phyloP scores from a whole-genome alignment of 2,329 filamentous ascomycete species.

The Fusarium xylarioides region DNA sequence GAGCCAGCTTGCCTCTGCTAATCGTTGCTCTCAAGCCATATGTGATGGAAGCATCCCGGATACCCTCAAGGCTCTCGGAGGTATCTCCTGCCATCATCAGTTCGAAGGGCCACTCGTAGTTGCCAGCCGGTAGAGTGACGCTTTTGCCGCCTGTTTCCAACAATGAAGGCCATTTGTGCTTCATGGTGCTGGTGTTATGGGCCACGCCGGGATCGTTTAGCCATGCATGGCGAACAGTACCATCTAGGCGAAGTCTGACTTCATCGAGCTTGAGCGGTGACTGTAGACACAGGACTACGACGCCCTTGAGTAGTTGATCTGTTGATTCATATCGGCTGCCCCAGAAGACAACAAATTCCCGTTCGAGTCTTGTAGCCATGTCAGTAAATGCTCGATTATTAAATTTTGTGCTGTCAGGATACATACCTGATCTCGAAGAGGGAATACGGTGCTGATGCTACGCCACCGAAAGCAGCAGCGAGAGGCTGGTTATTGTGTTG shows the following conservation, averaged over 20 bases:
- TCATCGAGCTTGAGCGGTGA: slow-evolving; percentile 75
- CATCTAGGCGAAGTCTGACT: slow-evolving; percentile 74
- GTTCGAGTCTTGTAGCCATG: slow-evolving; percentile 60
- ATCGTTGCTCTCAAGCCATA: slow-evolving; percentile 93
- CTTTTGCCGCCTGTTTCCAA: slow-evolving; percentile 61
- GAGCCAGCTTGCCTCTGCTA: slow-evolving; percentile 82
- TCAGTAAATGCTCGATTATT: not conserved
- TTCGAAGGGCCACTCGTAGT: slow-evolving; percentile 86
- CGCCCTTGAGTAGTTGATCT: slow-evolving; percentile 76
- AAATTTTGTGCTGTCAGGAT: too few species aligned
- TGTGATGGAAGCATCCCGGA: slow-evolving; percentile 83
- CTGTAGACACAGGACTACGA: slow-evolving; percentile 76
- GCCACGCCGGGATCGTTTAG: slow-evolving; percentile 61
- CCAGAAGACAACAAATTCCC: slow-evolving; percentile 80
- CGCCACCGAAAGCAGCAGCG: not conserved
- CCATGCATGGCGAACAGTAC: slow-evolving; percentile 70
- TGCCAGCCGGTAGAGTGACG: slow-evolving; percentile 70
- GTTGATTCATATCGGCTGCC: slow-evolving; percentile 77
- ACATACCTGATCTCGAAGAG: slow-evolving; percentile 64
- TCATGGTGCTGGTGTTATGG: slow-evolving; percentile 66
- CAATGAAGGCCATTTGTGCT: slow-evolving; percentile 74
- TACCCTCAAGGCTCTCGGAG: slow-evolving; percentile 88
- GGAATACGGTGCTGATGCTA: slow-evolving; percentile 1
- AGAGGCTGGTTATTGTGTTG: not conserved
- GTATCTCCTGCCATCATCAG: slow-evolving; percentile 72